Base-by-base conservation (phyloP, 768 basidiomycete species). In the Naematelia encephala region DNA sequence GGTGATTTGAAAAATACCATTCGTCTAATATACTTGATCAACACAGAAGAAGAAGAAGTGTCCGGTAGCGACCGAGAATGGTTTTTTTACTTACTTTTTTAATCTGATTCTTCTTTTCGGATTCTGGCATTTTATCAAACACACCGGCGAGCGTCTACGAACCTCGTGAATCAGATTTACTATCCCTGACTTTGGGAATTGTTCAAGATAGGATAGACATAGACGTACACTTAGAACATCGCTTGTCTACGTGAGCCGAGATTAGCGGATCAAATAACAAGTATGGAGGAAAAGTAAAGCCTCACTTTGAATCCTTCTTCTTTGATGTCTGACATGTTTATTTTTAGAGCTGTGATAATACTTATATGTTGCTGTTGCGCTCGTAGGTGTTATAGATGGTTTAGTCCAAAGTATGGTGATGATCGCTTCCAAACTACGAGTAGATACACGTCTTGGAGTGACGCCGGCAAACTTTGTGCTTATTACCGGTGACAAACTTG, bases 1-100 rank as follows among this genome's bases (percentile, higher is more conserved):
- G 53, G 85, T 84, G 43, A 96, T 80, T 77, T 91, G 87, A 75
- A 96, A 92, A 72, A 93, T 84, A 61, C 89, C 91, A 68, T 89
- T 90, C 51, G 86, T 87, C 91, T 90, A 48, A n/a, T 45, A 56
- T 46, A 22, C 56, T 45, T 25, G 25, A 47, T 39, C 34, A 39
- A n/a, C n/a, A n/a, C n/a, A n/a, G n/a, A n/a, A n/a, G n/a, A n/a
- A n/a, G n/a, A n/a, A n/a, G n/a, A n/a, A n/a, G n/a, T n/a, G n/a
- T n/a, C n/a, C n/a, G n/a, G n/a, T n/a, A n/a, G n/a, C n/a, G n/a
- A n/a, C n/a, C n/a, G n/a, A n/a, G n/a, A n/a, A n/a, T n/a, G n/a
- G n/a, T n/a, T 12, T 27, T 26, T 16, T 19, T 4, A 50, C 75
- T 61, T 26, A 77, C 77, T 67, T 78, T 79, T 60, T 77, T 79